These are phyloP conservation scores for Boletus eberwhitei DNA, from an alignment of 768 basidiomycete genomes.

Conservation along the genomic window DNA sequence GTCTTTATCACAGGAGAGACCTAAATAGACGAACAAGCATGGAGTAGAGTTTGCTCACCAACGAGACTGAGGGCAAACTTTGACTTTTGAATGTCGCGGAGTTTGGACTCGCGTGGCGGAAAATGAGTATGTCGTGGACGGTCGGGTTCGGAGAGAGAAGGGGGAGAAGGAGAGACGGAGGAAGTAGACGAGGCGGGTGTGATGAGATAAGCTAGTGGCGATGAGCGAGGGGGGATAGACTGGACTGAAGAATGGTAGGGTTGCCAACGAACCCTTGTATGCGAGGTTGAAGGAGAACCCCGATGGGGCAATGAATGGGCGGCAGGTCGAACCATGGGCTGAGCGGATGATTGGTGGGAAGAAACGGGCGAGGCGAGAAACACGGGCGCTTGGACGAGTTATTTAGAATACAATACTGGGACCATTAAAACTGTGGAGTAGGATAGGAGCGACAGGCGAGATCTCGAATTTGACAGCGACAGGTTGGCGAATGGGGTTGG, in stretches of 20 bases:
- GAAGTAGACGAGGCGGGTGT: conserved; percentile 58
- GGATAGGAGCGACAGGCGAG: conserved; percentile 15
- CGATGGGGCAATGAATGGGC: conserved; percentile 63
- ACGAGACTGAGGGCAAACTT: conserved; percentile 68
- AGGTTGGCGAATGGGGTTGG: conserved; percentile 18
- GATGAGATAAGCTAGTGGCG: conserved; percentile 44
- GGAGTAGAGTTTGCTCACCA: conserved; percentile 46
- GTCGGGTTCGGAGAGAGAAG: conserved; percentile 37
- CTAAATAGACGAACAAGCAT: conserved; percentile 10
- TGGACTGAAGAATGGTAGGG: conserved; percentile 57
- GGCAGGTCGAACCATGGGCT: conserved; percentile 34
- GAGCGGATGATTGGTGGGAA: conserved; percentile 4
- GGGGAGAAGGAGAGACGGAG: conserved; percentile 42
- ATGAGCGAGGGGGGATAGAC: conserved; percentile 33
- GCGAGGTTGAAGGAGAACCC: conserved; percentile 60
- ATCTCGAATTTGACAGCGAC: conserved; percentile 12
- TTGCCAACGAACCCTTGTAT: conserved; percentile 76
- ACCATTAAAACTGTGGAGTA: conserved; percentile 31
- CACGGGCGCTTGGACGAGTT: conserved; percentile 16
- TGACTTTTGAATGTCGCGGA: conserved; percentile 50
- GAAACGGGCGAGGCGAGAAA: conserved; percentile 1
- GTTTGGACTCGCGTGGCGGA: conserved; percentile 32
- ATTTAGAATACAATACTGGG: conserved; percentile 37
- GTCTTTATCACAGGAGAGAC: conserved; percentile 41
- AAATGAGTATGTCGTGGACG: conserved; percentile 32